Conservation (phyloP, 2,329 filamentous ascomycete species). For the Paraconiothyrium sp. region DNA sequence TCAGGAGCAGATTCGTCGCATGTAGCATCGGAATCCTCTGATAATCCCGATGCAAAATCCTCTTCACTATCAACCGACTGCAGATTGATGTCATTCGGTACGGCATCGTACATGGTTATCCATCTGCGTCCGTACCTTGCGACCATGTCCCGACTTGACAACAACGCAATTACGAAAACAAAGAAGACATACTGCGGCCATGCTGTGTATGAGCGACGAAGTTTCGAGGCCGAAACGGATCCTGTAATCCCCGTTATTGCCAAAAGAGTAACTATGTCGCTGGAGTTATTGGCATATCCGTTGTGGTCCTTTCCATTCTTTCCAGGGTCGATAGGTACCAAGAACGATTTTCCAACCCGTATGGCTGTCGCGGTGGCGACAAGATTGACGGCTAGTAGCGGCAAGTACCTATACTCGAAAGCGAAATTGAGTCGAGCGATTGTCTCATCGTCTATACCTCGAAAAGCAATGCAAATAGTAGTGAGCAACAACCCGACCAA, state of each 20-base stretch:
- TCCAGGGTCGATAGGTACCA: conserved; percentile 24
- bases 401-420: conserved; percentile 19
- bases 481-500: conserved; percentile 7
- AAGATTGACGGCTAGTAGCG: conserved; percentile 26
- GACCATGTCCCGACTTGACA: conserved; percentile 2
- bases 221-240: conserved; percentile 23
- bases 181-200: conserved; percentile 30
- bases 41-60: neutral
- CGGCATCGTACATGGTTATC: conserved; percentile 15
- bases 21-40: conserved; percentile 1
- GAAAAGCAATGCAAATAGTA: neutral
- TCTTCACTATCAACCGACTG: conserved; percentile 16
- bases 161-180: conserved; percentile 21
- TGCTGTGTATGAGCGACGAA: conserved; percentile 35
- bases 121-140: neutral
- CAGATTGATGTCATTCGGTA: conserved; percentile 1
- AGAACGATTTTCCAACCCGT: conserved; percentile 27
- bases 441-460: conserved; percentile 13
- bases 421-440: conserved; percentile 16
- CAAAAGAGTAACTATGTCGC: conserved; percentile 21
- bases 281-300: neutral
- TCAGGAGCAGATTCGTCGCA: neutral
- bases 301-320: neutral
- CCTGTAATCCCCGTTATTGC: conserved; percentile 27
- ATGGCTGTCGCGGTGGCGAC: conserved; percentile 26